Evolutionary conservation across 371 early-diverging fungal genomes (phyloP).

Genomic region (Thermomucor indicae-seudaticae): DNA sequence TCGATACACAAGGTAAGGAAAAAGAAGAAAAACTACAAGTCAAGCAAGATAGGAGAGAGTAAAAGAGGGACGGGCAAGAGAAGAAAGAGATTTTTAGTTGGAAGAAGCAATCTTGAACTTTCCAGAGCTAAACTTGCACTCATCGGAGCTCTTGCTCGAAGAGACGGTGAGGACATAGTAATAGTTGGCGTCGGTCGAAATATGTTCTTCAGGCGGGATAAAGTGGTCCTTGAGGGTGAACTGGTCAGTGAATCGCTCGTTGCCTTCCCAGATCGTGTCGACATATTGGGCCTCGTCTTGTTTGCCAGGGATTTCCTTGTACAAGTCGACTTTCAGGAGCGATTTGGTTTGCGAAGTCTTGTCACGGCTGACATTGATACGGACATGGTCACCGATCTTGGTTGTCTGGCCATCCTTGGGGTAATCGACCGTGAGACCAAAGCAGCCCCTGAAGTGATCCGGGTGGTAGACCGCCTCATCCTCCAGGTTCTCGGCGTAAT

Average conservation of each 20-base stretch:
- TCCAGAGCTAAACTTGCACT: no score
- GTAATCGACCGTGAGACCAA: constrained; percentile 31
- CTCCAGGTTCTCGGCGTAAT: constrained; percentile 33
- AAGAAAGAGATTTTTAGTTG: no score
- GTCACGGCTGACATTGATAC: constrained; percentile 30
- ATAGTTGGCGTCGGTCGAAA: constrained; percentile 6
- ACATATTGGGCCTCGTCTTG: constrained; percentile 10
- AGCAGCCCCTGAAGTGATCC: constrained; percentile 36
- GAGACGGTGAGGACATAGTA: no score
- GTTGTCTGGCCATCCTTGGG: constrained; percentile 22
- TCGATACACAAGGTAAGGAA: no score
- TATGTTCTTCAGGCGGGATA: constrained; percentile 11
- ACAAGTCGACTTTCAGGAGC: constrained; percentile 35
- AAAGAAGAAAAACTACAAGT: not conserved
- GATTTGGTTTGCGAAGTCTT: constrained; percentile 29
- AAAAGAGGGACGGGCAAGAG: no score
- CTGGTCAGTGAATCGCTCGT: constrained; percentile 19
- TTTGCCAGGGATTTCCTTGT: constrained; percentile 25
- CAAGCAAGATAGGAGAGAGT: no score
- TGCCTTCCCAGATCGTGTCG: constrained; percentile 27
- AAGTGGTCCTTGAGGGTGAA: constrained; percentile 43
- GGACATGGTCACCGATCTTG: constrained; percentile 25
- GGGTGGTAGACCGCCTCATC: constrained; percentile 26
- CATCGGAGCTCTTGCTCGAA: no score
- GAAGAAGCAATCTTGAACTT: no score